Evolutionary conservation across 176 grass and related monocot genomes (phyloP), one percentile per base, ranked within the genome.

Genomic region (Cenchrus americanus): DNA sequence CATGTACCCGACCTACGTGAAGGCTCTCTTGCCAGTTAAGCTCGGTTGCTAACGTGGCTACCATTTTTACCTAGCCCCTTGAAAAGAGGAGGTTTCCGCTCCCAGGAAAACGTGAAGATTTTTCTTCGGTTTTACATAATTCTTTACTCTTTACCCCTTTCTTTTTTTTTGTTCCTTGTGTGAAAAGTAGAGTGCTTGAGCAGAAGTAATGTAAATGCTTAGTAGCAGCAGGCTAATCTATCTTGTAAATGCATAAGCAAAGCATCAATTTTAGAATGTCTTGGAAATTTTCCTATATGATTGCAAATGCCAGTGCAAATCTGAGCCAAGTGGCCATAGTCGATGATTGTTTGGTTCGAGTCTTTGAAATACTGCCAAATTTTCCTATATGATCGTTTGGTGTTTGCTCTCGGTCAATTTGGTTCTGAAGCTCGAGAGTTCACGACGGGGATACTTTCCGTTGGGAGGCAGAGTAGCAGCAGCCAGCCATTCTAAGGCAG

Each of bases 141-240:
- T 89, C 67, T 88, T 89, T 50, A 54, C 73, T 59, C 32, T 76
- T 76, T 83, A 41, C 54, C 34, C 81, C 47, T 48, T 50, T 66
- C 11, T 79, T 5, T 51, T 18, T 4, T 8, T 7, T 59, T 4
- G 51, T 40, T 7, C 17, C 62, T 75, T 84, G 66, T 88, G 82
- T 90, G 86, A 50, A 90, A 82, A 88, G 79, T 90, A 95, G 90
- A 88, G 52, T 75, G 85, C 47, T 82, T 90, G 71, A 59, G 60
- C 48, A 87, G 86, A 47, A 74, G 85, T 90, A 89, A 84, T 96
- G 94, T 96, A 96, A 91, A 93, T 96, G 89, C 74, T 91, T 91
- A 80, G 91, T 54, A 82, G 70, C 64, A 86, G 90, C 74, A 87
- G 63, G 94, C 81, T 94, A 94, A 91, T 89, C 68, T 87, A 71